These are phyloP conservation scores for Fusarium continuum DNA, from an alignment of 2,329 filamentous ascomycete species.

Conservation along the genomic window DNA sequence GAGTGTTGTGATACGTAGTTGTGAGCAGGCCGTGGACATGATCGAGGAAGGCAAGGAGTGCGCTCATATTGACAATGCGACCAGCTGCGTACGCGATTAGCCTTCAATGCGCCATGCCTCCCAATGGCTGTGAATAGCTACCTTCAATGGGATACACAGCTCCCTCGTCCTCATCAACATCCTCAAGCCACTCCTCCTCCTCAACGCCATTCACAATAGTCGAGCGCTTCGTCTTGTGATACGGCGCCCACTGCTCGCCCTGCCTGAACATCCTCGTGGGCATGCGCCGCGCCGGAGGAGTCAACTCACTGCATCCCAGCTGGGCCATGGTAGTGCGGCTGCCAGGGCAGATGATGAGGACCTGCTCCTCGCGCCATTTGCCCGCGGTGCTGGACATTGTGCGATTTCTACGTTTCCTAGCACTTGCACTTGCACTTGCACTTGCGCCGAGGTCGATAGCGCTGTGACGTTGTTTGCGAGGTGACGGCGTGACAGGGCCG, in stretches of 20 bases:
- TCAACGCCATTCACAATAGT: constrained; percentile 59
- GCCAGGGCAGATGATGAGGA: constrained; percentile 79
- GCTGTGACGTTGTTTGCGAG: constrained; percentile 5
- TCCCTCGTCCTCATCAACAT: constrained; percentile 85
- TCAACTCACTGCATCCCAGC: constrained; percentile 89
- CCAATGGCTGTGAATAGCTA: constrained; percentile 46
- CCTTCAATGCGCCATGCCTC: not conserved
- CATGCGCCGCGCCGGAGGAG: constrained; percentile 85
- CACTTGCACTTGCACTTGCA: constrained; percentile 11
- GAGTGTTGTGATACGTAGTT: constrained; percentile 94
- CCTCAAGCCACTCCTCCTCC: constrained; percentile 84
- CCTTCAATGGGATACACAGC: constrained; percentile 86
- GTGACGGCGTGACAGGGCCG: constrained; percentile 21
- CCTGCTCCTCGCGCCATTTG: constrained; percentile 72
- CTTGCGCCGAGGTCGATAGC: not conserved
- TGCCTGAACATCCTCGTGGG: constrained; percentile 96
- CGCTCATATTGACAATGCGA: constrained; percentile 87
- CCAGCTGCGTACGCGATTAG: constrained; percentile 63
- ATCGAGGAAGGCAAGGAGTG: constrained; percentile 91
- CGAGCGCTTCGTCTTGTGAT: constrained; percentile 75
- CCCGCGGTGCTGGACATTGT: constrained; percentile 65
- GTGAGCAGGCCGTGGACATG: constrained; percentile 91
- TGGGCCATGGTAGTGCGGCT: constrained; percentile 92
- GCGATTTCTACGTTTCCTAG: constrained; percentile 21
- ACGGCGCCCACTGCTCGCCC: constrained; percentile 78